Evolutionary conservation across 768 basidiomycete species (phyloP), one percentile per base, ranked within the genome.

Genomic region (Hygrocybe punicea): DNA sequence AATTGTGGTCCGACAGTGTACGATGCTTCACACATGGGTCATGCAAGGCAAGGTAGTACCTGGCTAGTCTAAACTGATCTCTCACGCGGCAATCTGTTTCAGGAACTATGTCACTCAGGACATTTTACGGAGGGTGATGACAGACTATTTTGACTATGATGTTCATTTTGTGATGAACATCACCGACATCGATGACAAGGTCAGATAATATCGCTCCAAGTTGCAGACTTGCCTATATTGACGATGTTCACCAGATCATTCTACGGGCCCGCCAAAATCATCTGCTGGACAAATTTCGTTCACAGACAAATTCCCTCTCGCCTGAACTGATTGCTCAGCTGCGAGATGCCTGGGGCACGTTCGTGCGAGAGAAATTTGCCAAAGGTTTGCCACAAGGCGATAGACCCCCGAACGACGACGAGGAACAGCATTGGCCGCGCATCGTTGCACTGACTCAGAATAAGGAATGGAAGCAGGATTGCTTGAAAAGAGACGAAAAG

Each of bases 111-210:
- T 98, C 33, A 92, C 93, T 1, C 93, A 96, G 71, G 95, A 98
- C 71, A 83, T 96, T 60, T 76, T 98, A 36, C 80, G 94, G 54
- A 78, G 97, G 49, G 91, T 99, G 51, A 78, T 98, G 78, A 80
- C 87, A 1, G 93, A 98, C 75, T 98, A 96, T 74, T 98, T 98
- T 73, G 90, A 91, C 23, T 98, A 95, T 66, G 91, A 98, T 68
- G 89, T 99, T 55, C 93, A 98, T 70, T 97, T 98, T 67, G 96
- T 98, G 45, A 97, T 97, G 93, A 99, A 99, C 71, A 84, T 99
- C 63, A 99, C 97, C 4, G 96, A 99, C 72, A 97, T 99, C 59
- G 97, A 99, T 67, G 97, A 98, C 81, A 99, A 99, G 84, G 96
- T 91, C 58, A 53, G 76, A 34, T 16, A 37, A 16, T 25, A 53